Evolutionary conservation across 352 stramenopile genomes (phyloP).

Genomic region (Pythium sp.): DNA sequence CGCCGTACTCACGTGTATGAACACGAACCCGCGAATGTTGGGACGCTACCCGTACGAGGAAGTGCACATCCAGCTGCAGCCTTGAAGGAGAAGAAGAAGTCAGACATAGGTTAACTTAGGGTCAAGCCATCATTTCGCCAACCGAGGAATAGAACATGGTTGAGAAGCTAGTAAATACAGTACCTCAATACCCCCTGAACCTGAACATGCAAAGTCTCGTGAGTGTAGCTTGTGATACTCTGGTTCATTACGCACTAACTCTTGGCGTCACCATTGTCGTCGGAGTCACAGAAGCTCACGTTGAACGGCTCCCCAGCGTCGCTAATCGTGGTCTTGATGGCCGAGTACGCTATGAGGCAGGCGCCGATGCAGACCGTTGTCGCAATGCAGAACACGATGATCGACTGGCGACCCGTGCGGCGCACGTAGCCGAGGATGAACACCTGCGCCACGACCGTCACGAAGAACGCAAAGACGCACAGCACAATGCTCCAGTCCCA

Average conservation of each 20-base stretch:
- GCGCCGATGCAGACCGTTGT: slow-evolving; percentile 39
- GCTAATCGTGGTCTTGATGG: slow-evolving; percentile 39
- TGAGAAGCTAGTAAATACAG: background rate
- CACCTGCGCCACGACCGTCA: slow-evolving; percentile 40
- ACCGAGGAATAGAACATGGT: background rate
- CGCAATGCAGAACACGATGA: slow-evolving; percentile 49
- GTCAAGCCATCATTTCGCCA: background rate
- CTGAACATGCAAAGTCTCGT: background rate
- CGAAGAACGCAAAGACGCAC: slow-evolving; percentile 39
- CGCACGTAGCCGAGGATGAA: slow-evolving; percentile 53
- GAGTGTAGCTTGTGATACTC: background rate
- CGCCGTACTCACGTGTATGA: slow-evolving; percentile 11
- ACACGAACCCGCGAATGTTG: slow-evolving; percentile 5
- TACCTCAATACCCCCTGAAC: background rate
- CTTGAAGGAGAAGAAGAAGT: background rate
- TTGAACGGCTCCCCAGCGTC: slow-evolving; percentile 30
- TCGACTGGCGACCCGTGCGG: slow-evolving; percentile 40
- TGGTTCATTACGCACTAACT: background rate
- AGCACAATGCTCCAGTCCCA: slow-evolving; percentile 44
- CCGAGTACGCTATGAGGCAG: slow-evolving; percentile 45
- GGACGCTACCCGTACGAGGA: slow-evolving; percentile 12
- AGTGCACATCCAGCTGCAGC: slow-evolving; percentile 5
- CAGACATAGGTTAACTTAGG: background rate
- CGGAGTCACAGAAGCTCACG: slow-evolving; percentile 26
- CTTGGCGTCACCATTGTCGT: background rate